A percentile compares a stretch with the other conserved stretches of the same genome.
Evolutionary conservation across 331 rosid genomes (phyloP).

Genomic region (Saraca asoca): DNA sequence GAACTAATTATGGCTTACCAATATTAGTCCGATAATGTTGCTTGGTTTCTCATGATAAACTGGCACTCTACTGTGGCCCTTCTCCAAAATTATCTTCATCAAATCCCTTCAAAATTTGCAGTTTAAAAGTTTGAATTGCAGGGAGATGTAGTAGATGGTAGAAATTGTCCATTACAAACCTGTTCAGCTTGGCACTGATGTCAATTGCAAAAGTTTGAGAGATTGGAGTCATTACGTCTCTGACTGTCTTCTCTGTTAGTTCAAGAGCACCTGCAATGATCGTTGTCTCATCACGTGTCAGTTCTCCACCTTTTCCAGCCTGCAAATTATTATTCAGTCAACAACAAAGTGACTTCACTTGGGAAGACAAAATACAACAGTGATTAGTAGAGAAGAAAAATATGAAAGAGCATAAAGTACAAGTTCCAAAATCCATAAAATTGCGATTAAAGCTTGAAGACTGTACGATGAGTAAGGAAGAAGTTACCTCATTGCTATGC

Average conservation of each 20-base stretch:
- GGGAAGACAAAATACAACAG: conserved; percentile 18
- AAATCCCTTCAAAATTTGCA: conserved; percentile 49
- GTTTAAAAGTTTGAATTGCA: conserved; percentile 23
- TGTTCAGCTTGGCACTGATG: conserved; percentile 74
- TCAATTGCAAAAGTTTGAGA: conserved; percentile 75
- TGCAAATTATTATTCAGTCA: conserved; percentile 39
- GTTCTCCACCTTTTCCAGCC: conserved; percentile 99
- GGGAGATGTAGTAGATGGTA: background rate
- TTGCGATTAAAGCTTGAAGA: too few relatives aligned
- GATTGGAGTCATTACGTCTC: conserved; percentile 91
- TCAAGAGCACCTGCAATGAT: conserved; percentile 97
- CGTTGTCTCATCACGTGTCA: conserved; percentile 92
- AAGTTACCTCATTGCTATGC: conserved; percentile 90
- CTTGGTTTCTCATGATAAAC: conserved; percentile 81
- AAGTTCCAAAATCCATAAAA: conserved; percentile 8
- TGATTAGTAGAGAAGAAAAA: conserved; percentile 5
- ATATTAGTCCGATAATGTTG: conserved; percentile 81
- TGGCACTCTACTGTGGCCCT: conserved; percentile 97
- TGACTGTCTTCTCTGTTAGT: conserved; percentile 71
- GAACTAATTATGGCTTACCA: conserved; percentile 50
- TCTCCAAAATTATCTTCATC: conserved; percentile 74
- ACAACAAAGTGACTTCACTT: too few relatives aligned
- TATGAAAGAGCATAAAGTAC: conserved; percentile 15
- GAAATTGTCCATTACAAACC: conserved; percentile 43
- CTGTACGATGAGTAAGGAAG: too few relatives aligned